Conservation (phyloP, 768 basidiomycete genomes). For the Suillus subaureus region DNA sequence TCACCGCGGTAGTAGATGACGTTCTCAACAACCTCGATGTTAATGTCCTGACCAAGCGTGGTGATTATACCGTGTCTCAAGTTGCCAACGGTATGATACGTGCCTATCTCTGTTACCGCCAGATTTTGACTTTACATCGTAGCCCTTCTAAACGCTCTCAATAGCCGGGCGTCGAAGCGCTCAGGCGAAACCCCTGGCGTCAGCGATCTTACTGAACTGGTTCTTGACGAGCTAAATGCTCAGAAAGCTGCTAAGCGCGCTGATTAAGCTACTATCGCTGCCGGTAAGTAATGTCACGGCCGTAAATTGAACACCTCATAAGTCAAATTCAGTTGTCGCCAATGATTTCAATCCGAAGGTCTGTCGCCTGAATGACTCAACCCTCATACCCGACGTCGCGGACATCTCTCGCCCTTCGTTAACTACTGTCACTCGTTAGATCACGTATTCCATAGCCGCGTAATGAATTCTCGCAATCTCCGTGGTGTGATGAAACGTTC, state of each 20-base stretch:
- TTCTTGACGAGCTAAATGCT: no score
- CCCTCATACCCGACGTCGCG: not conserved
- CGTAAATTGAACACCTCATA: not conserved
- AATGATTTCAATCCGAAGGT: no score
- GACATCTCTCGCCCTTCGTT: not conserved
- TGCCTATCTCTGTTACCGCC: fast-evolving
- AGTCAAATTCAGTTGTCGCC: not conserved
- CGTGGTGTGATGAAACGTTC: no score
- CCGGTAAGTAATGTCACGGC: not conserved
- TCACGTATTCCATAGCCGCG: not conserved
- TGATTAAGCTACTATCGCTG: not conserved
- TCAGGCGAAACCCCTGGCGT: not conserved
- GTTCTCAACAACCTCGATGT: not conserved
- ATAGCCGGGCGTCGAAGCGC: not conserved
- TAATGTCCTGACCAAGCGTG: not conserved
- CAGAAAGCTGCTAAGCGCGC: not conserved
- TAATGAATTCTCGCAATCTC: not conserved
- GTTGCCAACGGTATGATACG: not conserved
- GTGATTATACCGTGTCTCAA: fast-evolving
- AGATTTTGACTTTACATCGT: not conserved
- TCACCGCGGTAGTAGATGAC: not conserved
- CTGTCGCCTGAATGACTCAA: not conserved
- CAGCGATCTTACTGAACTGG: no score
- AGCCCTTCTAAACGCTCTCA: not conserved
- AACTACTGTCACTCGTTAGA: not conserved